Base-by-base conservation (phyloP, 805 yeast genomes). In the Cyberlindnera xishuangbannaensis region DNA sequence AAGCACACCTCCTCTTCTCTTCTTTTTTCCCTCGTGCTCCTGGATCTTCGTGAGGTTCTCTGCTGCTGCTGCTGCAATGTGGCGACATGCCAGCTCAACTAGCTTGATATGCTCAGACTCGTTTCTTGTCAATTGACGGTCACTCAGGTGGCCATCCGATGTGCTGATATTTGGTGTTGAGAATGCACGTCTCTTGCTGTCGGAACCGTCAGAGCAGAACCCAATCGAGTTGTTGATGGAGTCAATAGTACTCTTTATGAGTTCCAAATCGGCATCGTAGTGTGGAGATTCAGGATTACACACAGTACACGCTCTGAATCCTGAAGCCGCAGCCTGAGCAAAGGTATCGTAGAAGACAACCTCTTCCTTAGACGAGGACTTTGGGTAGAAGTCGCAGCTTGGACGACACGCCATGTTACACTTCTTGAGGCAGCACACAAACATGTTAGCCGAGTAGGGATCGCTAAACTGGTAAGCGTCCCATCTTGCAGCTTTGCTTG, bases 81-180 rank as follows among this genome's bases (percentile, higher is more conserved):
- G 88, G 34, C 90, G 75, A 51, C 94, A 84, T 1, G 95, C 92
- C 47, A 78, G 71, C 51, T 77, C 83, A 15, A 80, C 84, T 28
- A 80, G 66, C 39, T 78, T 67, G 47, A 74, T 67, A 50, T 83
- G 88, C 47, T 79, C 86, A 28, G 74, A 64, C 51, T 79, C 84
- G 53, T 75, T 75, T 47, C 75, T 73, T 15, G 77, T 64, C 18
- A 71, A 51, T 26, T 43, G 52, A 33, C 57, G 39, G 28, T 31
- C 38, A 17, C 10, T 28, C 15, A 30, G 30, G 28, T 42, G 39
- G 27, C 50, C 44, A 19, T 22, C 37, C 11, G 28, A 8, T 1
- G 48, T 40, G 28, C 33, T 33, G 22, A 47, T 41, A 9, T 43
- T 35, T 19, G 55, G 55, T 3, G 45, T 46, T 14, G 52, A 37